These are phyloP conservation scores for Pythium chondricola DNA, from an alignment of 352 stramenopile genomes.

Conservation along the genomic window DNA sequence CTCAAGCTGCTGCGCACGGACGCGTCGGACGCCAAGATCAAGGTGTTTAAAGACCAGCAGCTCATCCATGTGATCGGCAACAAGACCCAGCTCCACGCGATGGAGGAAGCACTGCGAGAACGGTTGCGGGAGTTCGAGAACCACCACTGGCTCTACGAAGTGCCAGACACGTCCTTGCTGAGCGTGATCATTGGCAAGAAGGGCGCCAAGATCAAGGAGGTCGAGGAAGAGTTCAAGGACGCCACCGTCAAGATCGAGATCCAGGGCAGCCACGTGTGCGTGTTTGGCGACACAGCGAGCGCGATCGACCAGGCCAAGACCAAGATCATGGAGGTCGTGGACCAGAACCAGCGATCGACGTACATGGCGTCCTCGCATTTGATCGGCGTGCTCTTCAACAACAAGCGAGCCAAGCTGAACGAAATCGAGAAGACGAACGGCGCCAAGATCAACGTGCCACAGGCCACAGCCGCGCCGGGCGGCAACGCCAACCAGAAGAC, in stretches of 20 bases:
- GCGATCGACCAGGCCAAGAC: slow-evolving; percentile 40
- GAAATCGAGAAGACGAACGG: slow-evolving; percentile 54
- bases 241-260: slow-evolving; percentile 61
- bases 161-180: slow-evolving; percentile 49
- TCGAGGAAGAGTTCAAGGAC: slow-evolving; percentile 48
- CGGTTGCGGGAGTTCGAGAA: slow-evolving; percentile 48
- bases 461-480: slow-evolving; percentile 12
- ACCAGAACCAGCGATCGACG: slow-evolving; percentile 65
- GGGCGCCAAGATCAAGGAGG: slow-evolving; percentile 67
- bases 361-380: slow-evolving; percentile 58
- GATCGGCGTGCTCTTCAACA: slow-evolving; percentile 52
- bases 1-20: slow-evolving; percentile 56
- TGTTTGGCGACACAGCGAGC: slow-evolving; percentile 47
- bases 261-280: slow-evolving; percentile 49
- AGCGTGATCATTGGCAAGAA: slow-evolving; percentile 84
- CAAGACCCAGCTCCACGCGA: slow-evolving; percentile 52
- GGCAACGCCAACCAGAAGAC: slow-evolving; percentile 12
- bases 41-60: slow-evolving; percentile 61
- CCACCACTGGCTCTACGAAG: slow-evolving; percentile 53
- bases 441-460: slow-evolving; percentile 54
- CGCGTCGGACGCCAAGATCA: slow-evolving; percentile 52
- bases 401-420: slow-evolving; percentile 70
- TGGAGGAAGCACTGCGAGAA: slow-evolving; percentile 55
- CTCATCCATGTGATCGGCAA: slow-evolving; percentile 60
- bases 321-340: slow-evolving; percentile 61